Percentiles rank a stretch among this genome's conserved stretches.
Evolutionary conservation across 2,329 filamentous ascomycete genomes (phyloP).

Genomic region (Westerdykella aurantiaca): DNA sequence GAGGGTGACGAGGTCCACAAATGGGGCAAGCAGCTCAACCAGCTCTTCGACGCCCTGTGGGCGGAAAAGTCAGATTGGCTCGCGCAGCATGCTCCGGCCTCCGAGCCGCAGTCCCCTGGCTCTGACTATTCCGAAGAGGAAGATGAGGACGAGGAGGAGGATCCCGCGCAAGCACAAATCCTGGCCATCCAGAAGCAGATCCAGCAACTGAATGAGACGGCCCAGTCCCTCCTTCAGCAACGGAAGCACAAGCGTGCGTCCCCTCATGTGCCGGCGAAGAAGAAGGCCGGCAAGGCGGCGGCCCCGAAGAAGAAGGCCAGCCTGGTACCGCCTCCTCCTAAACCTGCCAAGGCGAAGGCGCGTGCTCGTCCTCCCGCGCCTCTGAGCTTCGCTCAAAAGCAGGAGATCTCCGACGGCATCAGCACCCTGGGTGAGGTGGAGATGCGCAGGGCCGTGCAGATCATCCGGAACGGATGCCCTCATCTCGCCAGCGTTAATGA

Average conservation of each 20-base stretch:
- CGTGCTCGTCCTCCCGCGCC: slow-evolving; percentile 56
- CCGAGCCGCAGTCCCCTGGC: slow-evolving; percentile 59
- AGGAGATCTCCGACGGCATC: slow-evolving; percentile 81
- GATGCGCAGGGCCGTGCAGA: slow-evolving; percentile 73
- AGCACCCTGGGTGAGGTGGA: slow-evolving; percentile 72
- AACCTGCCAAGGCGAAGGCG: slow-evolving; percentile 41
- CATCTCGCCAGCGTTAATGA: slow-evolving; percentile 54
- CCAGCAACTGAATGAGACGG: slow-evolving; percentile 59
- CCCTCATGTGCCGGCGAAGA: slow-evolving; percentile 42
- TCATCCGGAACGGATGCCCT: slow-evolving; percentile 80
- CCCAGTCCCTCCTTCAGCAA: slow-evolving; percentile 48
- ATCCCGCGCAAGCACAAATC: slow-evolving; percentile 39
- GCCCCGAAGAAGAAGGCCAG: slow-evolving; percentile 23
- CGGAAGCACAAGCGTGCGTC: slow-evolving; percentile 50
- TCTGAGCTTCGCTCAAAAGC: slow-evolving; percentile 76
- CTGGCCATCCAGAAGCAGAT: slow-evolving; percentile 60
- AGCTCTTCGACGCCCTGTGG: slow-evolving; percentile 71
- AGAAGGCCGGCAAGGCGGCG: slow-evolving; percentile 40
- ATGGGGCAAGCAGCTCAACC: slow-evolving; percentile 66
- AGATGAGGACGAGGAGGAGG: slow-evolving; percentile 54
- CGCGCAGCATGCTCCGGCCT: slow-evolving; percentile 63
- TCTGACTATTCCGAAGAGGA: slow-evolving; percentile 66
- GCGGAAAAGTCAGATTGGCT: slow-evolving; percentile 75
- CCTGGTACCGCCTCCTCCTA: slow-evolving; percentile 24
- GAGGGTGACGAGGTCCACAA: slow-evolving; percentile 66